These are phyloP conservation scores for Heliosperma pusillum DNA, from an alignment of 148 eudicot genomes.

Conservation along the genomic window DNA sequence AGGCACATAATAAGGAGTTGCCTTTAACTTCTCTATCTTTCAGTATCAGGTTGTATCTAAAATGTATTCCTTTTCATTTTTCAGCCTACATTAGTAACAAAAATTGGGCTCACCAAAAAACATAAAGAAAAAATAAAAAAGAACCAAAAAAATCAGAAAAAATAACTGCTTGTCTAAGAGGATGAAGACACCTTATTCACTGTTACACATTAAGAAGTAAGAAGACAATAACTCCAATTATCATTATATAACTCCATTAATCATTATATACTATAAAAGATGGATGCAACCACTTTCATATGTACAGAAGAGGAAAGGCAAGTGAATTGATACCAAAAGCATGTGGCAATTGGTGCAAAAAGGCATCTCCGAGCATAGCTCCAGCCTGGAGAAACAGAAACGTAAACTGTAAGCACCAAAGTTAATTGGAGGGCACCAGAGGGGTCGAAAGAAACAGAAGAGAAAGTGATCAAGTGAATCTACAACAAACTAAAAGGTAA, in stretches of 20 bases:
- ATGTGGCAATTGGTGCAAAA: conserved; percentile 96
- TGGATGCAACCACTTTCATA: background rate
- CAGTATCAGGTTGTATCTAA: background rate
- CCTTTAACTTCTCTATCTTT: background rate
- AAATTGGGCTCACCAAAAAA: background rate
- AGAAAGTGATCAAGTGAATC: background rate
- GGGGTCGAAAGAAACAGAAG: background rate
- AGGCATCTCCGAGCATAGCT: conserved; percentile 99
- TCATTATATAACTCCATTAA: background rate
- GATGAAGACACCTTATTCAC: no score
- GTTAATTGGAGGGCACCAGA: background rate
- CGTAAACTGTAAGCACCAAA: conserved; percentile 2
- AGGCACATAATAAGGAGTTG: background rate
- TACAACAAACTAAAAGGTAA: background rate
- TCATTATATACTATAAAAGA: background rate
- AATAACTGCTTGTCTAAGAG: background rate
- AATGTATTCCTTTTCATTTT: background rate
- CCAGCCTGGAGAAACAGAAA: conserved; percentile 65
- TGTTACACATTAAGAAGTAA: background rate
- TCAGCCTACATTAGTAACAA: background rate
- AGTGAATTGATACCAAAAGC: conserved; percentile 44
- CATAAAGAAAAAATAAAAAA: background rate
- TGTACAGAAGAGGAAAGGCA: background rate
- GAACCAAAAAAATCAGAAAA: no score
- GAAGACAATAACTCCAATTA: background rate